These are phyloP conservation scores for Gracilaria gracilis DNA, from an alignment of 23 red algal species.

Conservation along the genomic window DNA sequence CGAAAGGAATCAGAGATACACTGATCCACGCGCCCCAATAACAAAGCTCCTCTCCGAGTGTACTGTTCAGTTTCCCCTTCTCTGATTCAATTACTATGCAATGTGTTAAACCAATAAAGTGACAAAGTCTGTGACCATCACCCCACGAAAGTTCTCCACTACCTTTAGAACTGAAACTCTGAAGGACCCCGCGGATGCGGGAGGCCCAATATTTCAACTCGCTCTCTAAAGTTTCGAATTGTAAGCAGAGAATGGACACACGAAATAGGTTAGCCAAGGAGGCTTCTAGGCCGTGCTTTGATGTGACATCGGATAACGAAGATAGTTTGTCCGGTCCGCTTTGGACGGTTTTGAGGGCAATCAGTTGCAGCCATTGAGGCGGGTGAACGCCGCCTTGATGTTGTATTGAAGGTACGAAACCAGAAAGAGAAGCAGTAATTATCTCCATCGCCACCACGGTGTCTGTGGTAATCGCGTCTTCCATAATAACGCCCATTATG, in stretches of 20 bases:
- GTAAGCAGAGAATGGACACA: not conserved
- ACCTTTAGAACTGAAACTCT: not conserved
- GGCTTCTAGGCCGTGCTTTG: not conserved
- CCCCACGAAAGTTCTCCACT: not conserved
- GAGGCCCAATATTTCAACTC: slow-evolving; percentile 15
- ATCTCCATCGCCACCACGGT: slow-evolving; percentile 26
- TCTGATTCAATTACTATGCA: not conserved
- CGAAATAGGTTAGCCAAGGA: slow-evolving; percentile 22
- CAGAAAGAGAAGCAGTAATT: slow-evolving; percentile 34
- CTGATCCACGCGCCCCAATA: slow-evolving; percentile 58
- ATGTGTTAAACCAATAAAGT: not conserved
- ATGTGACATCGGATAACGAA: not conserved
- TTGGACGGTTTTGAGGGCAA: not conserved
- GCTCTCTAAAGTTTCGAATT: not conserved
- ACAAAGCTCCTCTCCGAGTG: slow-evolving; percentile 32
- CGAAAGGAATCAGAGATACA: slow-evolving; percentile 36
- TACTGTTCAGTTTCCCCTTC: not conserved
- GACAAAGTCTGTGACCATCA: slow-evolving; percentile 1
- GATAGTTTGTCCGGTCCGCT: not conserved
- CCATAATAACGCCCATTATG: not conserved
- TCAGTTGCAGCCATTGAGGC: not conserved
- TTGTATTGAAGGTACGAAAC: not conserved
- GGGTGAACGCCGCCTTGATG: not conserved
- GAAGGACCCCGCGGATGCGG: slow-evolving; percentile 8
- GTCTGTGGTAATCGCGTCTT: not conserved